Conservation (phyloP, 495 filamentous ascomycete species). For the Penicillium ucsense region DNA sequence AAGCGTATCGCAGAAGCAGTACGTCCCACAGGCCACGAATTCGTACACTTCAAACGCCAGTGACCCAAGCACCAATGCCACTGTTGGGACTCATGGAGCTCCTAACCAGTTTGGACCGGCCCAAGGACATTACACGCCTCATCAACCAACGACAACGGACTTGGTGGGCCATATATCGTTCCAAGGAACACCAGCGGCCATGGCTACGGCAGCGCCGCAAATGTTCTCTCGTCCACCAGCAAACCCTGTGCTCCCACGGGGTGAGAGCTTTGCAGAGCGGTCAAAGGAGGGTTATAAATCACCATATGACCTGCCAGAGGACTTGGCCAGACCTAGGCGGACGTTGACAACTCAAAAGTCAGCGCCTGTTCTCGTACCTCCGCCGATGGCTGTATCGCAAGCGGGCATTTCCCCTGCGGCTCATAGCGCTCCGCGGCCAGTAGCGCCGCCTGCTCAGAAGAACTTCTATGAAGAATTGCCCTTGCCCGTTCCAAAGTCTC, state of each 20-base stretch:
- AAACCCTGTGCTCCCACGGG: constrained; percentile 28
- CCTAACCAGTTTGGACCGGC: constrained; percentile 10
- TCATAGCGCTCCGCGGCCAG: constrained; percentile 17
- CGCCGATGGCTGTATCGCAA: constrained; percentile 18
- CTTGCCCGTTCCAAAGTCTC: constrained; percentile 43
- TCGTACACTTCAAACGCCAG: constrained; percentile 1
- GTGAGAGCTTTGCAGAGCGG: constrained; percentile 78
- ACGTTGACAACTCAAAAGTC: constrained; percentile 34
- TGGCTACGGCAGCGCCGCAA: constrained; percentile 25
- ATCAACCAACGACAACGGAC: constrained; percentile 37
- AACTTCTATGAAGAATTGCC: constrained; percentile 94
- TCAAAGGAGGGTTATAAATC: constrained; percentile 85
- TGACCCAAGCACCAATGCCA: constrained; percentile 16
- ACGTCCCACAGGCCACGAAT: constrained; percentile 9
- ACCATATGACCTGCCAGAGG: constrained; percentile 91
- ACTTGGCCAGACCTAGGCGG: constrained; percentile 60
- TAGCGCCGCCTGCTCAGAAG: constrained; percentile 20
- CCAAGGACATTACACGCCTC: constrained; percentile 28
- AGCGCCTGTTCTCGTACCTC: constrained; percentile 13
- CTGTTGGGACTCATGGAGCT: constrained; percentile 23
- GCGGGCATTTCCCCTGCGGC: constrained; percentile 23
- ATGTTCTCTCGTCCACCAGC: constrained; percentile 31
- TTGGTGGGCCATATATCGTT: constrained; percentile 23
- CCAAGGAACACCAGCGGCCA: constrained; percentile 15
- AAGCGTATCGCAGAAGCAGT: constrained; percentile 4